phyloP scores from a whole-genome alignment of 805 yeast species.

The Pichia sporocuriosa region DNA sequence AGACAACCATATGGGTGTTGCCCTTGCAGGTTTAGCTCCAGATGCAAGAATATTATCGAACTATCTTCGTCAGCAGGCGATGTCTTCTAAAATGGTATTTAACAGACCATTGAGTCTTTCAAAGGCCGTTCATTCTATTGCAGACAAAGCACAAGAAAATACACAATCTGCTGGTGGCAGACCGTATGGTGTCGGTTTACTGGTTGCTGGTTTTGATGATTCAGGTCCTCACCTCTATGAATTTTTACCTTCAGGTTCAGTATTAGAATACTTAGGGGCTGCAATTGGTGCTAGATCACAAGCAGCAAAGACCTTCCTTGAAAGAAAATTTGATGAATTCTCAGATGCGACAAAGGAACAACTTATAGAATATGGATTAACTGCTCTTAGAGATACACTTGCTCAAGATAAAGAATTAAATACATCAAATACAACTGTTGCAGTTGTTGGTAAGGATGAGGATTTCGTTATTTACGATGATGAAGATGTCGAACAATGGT shows the following conservation, averaged over 20 bases:
- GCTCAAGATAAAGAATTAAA: slow-evolving; percentile 91
- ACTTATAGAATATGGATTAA: slow-evolving; percentile 77
- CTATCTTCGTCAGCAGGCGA: slow-evolving; percentile 83
- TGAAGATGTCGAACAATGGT: slow-evolving; percentile 79
- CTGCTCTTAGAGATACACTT: slow-evolving; percentile 87
- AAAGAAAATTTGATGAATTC: slow-evolving; percentile 71
- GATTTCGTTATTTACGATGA: slow-evolving; percentile 74
- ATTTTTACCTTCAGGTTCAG: slow-evolving; percentile 94
- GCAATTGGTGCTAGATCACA: slow-evolving; percentile 99
- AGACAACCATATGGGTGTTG: slow-evolving; percentile 91
- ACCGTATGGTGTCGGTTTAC: slow-evolving; percentile 96
- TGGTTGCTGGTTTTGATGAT: slow-evolving; percentile 87
- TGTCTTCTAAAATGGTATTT: slow-evolving; percentile 77
- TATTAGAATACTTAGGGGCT: slow-evolving; percentile 83
- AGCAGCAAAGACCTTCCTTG: slow-evolving; percentile 94
- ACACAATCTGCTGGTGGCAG: slow-evolving; percentile 95
- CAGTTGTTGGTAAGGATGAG: slow-evolving; percentile 80
- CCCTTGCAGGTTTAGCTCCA: slow-evolving; percentile 96
- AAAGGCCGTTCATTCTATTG: slow-evolving; percentile 77
- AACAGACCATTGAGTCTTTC: slow-evolving; percentile 79
- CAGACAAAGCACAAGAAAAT: slow-evolving; percentile 95
- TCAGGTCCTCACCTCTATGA: slow-evolving; percentile 92
- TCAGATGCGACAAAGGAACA: slow-evolving; percentile 57
- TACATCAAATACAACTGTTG: slow-evolving; percentile 77
- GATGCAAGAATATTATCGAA: slow-evolving; percentile 94